phyloP scores from a whole-genome alignment of 2,329 filamentous ascomycete genomes.

The Knoxdaviesia proteae region DNA sequence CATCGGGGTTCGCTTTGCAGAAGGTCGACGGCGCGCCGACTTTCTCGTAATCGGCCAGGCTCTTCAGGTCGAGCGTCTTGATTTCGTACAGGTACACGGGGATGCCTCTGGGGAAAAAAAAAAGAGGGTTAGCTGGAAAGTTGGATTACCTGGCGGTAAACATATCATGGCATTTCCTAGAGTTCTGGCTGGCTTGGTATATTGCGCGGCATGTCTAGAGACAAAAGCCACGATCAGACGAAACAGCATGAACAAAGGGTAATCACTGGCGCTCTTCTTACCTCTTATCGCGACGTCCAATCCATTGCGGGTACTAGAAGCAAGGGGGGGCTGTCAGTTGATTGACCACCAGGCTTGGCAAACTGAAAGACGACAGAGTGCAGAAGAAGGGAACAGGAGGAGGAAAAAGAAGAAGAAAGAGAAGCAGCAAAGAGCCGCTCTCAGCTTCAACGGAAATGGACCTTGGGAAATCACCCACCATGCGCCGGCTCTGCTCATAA shows the following conservation, averaged over 20 bases:
- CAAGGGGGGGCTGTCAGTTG: not conserved
- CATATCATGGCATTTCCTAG: too few species aligned
- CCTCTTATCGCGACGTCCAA: slow-evolving; percentile 51
- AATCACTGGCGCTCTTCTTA: too few species aligned
- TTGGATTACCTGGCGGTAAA: too few species aligned
- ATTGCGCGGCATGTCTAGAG: too few species aligned
- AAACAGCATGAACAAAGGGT: too few species aligned
- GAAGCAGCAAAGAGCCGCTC: too few species aligned
- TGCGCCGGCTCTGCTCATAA: slow-evolving; percentile 57
- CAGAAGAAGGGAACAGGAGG: too few species aligned
- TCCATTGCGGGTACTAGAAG: slow-evolving; percentile 77
- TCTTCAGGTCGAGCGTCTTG: slow-evolving; percentile 61
- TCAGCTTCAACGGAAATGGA: not conserved
- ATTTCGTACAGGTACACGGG: slow-evolving; percentile 86
- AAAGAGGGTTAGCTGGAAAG: too few species aligned
- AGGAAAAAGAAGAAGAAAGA: too few species aligned
- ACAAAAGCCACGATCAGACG: too few species aligned
- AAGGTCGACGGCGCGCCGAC: slow-evolving; percentile 31
- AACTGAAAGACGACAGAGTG: not conserved
- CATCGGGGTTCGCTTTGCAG: slow-evolving; percentile 40
- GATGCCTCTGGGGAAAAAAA: slow-evolving; percentile 45
- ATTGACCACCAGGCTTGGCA: too few species aligned
- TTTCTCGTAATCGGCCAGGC: slow-evolving; percentile 60
- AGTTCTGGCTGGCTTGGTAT: too few species aligned
- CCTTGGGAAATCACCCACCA: slow-evolving; percentile 31